A percentile compares a stretch with the other conserved stretches of the same genome.
phyloP scores from a whole-genome alignment of 805 yeast species.

The Starmerella riodocensis region DNA sequence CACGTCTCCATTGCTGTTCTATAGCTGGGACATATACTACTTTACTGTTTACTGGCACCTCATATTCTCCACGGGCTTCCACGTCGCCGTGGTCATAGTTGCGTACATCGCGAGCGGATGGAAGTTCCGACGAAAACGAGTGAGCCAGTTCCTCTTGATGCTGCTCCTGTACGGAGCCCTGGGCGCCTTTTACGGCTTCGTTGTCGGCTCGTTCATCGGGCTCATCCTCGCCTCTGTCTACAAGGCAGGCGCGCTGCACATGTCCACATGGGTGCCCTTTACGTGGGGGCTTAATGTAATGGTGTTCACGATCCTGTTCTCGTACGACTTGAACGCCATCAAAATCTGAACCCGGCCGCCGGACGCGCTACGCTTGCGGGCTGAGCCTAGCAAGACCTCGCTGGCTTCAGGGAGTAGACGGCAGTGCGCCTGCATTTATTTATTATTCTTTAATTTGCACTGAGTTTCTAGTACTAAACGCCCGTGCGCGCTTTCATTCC shows the following conservation, averaged over 20 bases:
- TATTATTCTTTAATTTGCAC: too few species aligned
- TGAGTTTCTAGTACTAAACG: too few species aligned
- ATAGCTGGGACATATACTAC: conserved; percentile 59
- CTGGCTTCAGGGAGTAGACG: too few species aligned
- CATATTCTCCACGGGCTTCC: conserved; percentile 50
- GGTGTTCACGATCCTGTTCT: conserved; percentile 50
- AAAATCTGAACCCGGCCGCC: conserved; percentile 11
- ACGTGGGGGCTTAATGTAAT: conserved; percentile 62
- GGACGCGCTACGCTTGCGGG: too few species aligned
- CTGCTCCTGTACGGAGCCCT: conserved; percentile 30
- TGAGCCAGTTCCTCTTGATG: conserved; percentile 28
- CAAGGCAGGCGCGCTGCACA: conserved; percentile 62
- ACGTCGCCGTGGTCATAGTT: conserved; percentile 48
- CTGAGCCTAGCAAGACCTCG: too few species aligned
- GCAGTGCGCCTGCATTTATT: too few species aligned
- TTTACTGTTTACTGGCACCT: conserved; percentile 76
- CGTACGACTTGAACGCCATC: conserved; percentile 45
- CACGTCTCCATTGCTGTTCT: conserved; percentile 48
- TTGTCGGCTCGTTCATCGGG: conserved; percentile 67
- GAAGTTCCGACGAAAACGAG: conserved; percentile 27
- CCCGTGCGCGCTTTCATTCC: too few species aligned
- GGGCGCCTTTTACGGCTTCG: conserved; percentile 36
- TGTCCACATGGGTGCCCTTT: conserved; percentile 94
- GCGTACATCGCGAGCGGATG: conserved; percentile 40
- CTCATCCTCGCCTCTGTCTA: conserved; percentile 62